These are phyloP conservation scores for Fonsecaea pugnacius DNA, from an alignment of 2,329 filamentous ascomycete species.

Conservation along the genomic window DNA sequence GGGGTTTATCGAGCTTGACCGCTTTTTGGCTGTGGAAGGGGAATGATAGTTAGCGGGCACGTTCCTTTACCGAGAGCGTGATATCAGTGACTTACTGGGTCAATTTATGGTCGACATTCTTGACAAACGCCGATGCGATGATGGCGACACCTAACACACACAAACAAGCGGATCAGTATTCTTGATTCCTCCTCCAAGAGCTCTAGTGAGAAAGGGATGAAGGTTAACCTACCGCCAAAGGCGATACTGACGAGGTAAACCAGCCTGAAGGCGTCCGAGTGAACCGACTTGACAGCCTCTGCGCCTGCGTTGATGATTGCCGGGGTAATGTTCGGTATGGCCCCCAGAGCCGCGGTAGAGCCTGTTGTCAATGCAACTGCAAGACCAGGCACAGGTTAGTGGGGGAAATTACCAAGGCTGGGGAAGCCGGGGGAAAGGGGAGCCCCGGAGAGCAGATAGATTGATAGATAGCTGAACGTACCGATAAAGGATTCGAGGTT, in stretches of 20 bases:
- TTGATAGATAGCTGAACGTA: not conserved
- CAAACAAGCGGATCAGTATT: no score
- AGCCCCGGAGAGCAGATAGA: no score
- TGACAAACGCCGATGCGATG: slow-evolving; percentile 3
- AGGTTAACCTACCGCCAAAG: slow-evolving; percentile 1
- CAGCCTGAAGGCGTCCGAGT: slow-evolving; percentile 8
- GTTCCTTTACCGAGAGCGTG: no score
- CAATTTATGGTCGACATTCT: slow-evolving; percentile 3
- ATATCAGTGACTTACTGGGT: not conserved
- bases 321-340: slow-evolving; percentile 5
- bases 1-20: no score
- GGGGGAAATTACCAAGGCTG: no score
- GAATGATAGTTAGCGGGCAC: no score
- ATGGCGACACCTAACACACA: no score
- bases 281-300: slow-evolving; percentile 11
- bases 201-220: not conserved
- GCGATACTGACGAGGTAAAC: slow-evolving; percentile 14
- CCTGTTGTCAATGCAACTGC: not conserved
- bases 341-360: not conserved
- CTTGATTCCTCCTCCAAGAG: no score
- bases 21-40: no score
- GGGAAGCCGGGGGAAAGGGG: no score
- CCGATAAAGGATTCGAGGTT: not conserved
- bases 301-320: not conserved
- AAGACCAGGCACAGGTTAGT: no score